These are phyloP conservation scores for Spergularia bocconei DNA, from an alignment of 148 eudicot genomes.

Conservation along the genomic window DNA sequence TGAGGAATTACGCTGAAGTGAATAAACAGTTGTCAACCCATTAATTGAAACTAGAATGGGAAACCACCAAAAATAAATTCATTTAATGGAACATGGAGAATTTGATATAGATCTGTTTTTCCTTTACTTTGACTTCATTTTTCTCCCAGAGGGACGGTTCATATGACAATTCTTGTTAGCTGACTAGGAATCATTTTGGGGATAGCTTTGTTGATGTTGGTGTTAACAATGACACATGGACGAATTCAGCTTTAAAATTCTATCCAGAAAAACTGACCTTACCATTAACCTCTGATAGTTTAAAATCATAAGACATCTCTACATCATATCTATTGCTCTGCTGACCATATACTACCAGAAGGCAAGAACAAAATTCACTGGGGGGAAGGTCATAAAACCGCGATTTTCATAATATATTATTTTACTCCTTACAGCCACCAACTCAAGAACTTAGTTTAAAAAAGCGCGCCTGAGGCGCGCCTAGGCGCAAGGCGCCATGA, in stretches of 20 bases:
- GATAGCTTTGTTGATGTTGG: too few relatives aligned
- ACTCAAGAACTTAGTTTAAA: too few relatives aligned
- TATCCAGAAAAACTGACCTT: not conserved
- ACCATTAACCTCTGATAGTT: not conserved
- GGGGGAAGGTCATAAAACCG: not conserved
- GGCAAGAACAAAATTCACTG: not conserved
- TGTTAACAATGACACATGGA: too few relatives aligned
- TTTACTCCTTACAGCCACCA: not conserved
- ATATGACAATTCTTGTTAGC: too few relatives aligned
- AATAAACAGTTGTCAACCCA: not conserved
- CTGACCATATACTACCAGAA: not conserved
- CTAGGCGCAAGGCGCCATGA: too few relatives aligned
- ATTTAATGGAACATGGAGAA: not conserved
- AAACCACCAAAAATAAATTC: not conserved
- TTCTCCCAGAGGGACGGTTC: too few relatives aligned
- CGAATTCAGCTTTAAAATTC: not conserved
- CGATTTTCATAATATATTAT: not conserved
- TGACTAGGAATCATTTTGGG: too few relatives aligned
- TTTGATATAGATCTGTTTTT: not conserved
- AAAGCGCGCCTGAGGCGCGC: too few relatives aligned
- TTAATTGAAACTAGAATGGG: not conserved
- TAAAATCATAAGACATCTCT: not conserved
- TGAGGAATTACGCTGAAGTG: not conserved
- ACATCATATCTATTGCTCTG: not conserved
- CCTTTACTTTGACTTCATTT: too few relatives aligned